phyloP scores from a whole-genome alignment of 768 basidiomycete genomes.

The Rhizopogon sp. region DNA sequence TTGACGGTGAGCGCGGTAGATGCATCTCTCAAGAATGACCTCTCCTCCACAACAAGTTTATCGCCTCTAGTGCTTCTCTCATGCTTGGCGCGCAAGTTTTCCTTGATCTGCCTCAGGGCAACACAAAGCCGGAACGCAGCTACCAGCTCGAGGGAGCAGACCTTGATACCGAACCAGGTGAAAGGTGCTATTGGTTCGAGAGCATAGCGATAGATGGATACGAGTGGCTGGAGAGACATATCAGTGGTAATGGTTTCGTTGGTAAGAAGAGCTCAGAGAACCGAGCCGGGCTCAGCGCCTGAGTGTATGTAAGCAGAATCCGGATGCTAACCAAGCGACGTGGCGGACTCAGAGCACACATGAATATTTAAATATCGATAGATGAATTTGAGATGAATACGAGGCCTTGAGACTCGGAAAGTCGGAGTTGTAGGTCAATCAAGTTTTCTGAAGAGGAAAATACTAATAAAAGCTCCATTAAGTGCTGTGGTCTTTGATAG shows the following conservation, averaged over 20 bases:
- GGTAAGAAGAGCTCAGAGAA: background rate
- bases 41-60: conserved; percentile 34
- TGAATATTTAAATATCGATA: background rate
- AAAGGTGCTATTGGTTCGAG: conserved; percentile 62
- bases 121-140: conserved; percentile 71
- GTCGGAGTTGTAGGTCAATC: no score
- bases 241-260: background rate
- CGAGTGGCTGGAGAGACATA: conserved; percentile 36
- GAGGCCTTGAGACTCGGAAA: no score
- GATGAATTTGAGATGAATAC: no score
- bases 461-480: no score
- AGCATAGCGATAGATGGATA: conserved; percentile 45
- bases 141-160: conserved; percentile 63
- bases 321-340: no score
- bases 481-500: no score
- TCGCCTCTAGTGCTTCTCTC: conserved; percentile 28
- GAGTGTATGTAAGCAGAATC: no score
- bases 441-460: no score
- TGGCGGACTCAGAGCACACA: no score
- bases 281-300: no score
- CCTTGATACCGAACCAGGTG: conserved; percentile 54
- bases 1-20: conserved; percentile 61
- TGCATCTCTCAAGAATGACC: conserved; percentile 54
- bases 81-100: conserved; percentile 42
- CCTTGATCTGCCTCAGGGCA: conserved; percentile 61